Conservation (phyloP, 106 monocot genomes). For the Ottelia alismoides region DNA sequence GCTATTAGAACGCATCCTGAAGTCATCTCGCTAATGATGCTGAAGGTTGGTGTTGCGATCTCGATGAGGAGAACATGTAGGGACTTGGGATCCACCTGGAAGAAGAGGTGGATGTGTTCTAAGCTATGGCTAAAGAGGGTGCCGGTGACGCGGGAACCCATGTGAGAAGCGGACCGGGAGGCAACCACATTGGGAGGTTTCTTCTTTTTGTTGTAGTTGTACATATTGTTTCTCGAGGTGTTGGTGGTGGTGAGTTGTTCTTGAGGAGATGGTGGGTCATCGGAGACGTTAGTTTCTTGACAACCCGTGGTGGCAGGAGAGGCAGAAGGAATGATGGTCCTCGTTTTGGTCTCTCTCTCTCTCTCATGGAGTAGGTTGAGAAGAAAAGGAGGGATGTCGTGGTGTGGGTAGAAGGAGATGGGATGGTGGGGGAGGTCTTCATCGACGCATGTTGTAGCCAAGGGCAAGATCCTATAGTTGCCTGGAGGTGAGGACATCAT, state of each 20-base stretch:
- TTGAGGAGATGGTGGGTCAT: conserved; percentile 12
- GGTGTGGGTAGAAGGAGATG: no score
- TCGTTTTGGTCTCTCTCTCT: conserved; percentile 28
- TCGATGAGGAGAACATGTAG: conserved; percentile 28
- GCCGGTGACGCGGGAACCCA: conserved; percentile 31
- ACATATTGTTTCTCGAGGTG: conserved; percentile 4
- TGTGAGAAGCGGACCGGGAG: not conserved
- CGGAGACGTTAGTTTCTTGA: no score
- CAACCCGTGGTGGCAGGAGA: conserved; percentile 20
- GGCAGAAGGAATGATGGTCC: conserved; percentile 23
- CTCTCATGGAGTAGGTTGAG: no score
- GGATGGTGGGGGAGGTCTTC: no score
- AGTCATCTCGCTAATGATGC: conserved; percentile 42
- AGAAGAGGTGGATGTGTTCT: conserved; percentile 47
- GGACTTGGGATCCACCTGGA: conserved; percentile 36
- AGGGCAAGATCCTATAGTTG: no score
- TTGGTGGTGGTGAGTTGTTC: conserved; percentile 21
- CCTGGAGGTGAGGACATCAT: no score
- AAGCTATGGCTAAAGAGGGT: conserved; percentile 53
- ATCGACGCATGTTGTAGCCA: no score
- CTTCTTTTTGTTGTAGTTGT: not conserved
- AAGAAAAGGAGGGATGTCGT: no score
- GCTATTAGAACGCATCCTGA: conserved; percentile 44
- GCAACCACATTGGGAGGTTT: not conserved
- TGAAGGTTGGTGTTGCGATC: conserved; percentile 29